phyloP scores from a whole-genome alignment of 1,139 yeast genomes.

The Saccharomycopsis crataegensis region DNA sequence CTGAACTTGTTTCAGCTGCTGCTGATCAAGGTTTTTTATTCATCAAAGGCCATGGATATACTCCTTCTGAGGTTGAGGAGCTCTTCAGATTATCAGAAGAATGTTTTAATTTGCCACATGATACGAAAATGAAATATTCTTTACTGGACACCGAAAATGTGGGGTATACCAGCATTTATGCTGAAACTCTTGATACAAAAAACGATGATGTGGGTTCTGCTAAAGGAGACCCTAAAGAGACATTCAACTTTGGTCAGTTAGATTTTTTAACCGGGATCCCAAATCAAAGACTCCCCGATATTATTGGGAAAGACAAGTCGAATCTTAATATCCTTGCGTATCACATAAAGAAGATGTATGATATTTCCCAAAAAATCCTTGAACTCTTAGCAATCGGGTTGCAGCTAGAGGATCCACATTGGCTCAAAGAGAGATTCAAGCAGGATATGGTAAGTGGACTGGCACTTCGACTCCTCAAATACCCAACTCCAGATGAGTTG shows the following conservation, averaged over 20 bases:
- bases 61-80: constrained; percentile 40
- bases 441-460: too few species aligned
- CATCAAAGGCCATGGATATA: too few species aligned
- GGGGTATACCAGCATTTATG: constrained; percentile 57
- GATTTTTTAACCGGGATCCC: constrained; percentile 24
- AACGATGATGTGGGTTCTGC: constrained; percentile 23
- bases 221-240: constrained; percentile 58
- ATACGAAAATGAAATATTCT: constrained; percentile 36
- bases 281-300: constrained; percentile 33
- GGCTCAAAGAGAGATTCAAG: too few species aligned
- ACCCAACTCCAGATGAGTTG: too few species aligned
- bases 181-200: constrained; percentile 45
- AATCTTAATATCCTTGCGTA: constrained; percentile 7
- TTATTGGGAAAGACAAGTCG: background rate
- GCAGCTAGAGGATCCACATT: too few species aligned
- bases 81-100: constrained; percentile 45
- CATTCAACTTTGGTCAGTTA: too few species aligned
- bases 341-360: constrained; percentile 36
- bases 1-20: too few species aligned
- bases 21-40: too few species aligned
- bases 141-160: constrained; percentile 46
- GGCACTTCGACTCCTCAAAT: too few species aligned
- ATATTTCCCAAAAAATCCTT: constrained; percentile 30
- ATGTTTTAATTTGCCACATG: constrained; percentile 46
- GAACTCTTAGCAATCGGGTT: constrained; percentile 25